Conservation (phyloP, 1,284 basidiomycete species). For the Phlebopus sp. region DNA sequence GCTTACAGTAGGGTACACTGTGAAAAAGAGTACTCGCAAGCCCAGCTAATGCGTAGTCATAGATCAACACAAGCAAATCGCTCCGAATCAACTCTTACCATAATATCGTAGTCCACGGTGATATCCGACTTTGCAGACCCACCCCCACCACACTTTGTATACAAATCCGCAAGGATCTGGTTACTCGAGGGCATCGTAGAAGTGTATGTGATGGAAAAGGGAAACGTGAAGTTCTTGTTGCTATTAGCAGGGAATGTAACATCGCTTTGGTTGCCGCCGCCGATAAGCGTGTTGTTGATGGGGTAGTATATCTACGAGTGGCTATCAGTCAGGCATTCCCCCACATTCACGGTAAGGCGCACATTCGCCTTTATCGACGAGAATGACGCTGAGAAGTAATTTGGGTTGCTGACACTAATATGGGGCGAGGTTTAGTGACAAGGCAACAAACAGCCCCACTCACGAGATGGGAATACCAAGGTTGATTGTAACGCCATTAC, state of each 20-base stretch:
- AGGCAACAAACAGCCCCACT: conserved; percentile 23
- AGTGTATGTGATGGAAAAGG: conserved; percentile 75
- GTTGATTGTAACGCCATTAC: conserved; percentile 56
- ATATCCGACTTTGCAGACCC: conserved; percentile 51
- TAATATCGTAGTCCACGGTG: conserved; percentile 68
- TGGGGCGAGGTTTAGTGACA: conserved; percentile 7
- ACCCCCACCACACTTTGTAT: conserved; percentile 63
- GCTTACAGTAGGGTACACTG: conserved; percentile 67
- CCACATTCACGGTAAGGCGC: conserved; percentile 6
- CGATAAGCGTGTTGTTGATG: conserved; percentile 59
- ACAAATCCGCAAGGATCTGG: conserved; percentile 63
- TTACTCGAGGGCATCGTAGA: conserved; percentile 55
- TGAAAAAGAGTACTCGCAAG: conserved; percentile 62
- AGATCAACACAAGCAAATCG: conserved; percentile 5
- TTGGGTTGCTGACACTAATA: conserved; percentile 77
- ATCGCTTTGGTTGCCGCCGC: conserved; percentile 62
- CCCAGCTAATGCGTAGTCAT: conserved; percentile 44
- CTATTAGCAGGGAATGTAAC: conserved; percentile 65
- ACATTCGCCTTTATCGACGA: conserved; percentile 68
- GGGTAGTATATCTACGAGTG: conserved; percentile 67
- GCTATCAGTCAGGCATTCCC: conserved; percentile 6
- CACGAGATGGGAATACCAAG: conserved; percentile 70
- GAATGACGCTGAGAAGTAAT: conserved; percentile 79
- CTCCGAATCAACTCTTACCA: conserved; percentile 35
- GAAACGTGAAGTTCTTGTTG: conserved; percentile 78